phyloP scores from a whole-genome alignment of 305 asterid genomes.

The Fraxinus sp. region DNA sequence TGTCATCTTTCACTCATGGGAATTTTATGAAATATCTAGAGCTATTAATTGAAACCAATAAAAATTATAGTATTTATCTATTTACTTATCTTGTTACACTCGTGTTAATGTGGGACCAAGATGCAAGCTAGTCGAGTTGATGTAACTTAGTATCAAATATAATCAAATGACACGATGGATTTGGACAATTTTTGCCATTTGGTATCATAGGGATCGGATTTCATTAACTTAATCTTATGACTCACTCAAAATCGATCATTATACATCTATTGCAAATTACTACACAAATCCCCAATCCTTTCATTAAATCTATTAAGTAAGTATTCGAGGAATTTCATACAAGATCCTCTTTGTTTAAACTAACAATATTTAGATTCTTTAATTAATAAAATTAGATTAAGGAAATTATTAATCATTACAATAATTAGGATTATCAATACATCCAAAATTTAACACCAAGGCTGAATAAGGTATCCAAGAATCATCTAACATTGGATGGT shows the following conservation, averaged over 20 bases:
- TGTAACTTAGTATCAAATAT: neutral
- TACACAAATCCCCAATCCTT: neutral
- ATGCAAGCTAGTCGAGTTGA: neutral
- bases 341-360: neutral
- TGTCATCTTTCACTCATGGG: neutral
- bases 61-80: neutral
- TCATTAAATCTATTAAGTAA: neutral
- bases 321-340: neutral
- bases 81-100: neutral
- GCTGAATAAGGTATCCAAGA: slow-evolving; percentile 1
- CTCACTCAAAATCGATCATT: slow-evolving; percentile 21
- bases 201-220: slow-evolving; percentile 24
- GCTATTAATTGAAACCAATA: neutral
- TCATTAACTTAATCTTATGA: slow-evolving; percentile 13
- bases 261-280: neutral
- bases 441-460: slow-evolving; percentile 15
- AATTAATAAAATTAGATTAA: no score
- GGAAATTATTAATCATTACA: neutral
- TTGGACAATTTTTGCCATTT: neutral
- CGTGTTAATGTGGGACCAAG: neutral
- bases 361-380: no score
- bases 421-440: slow-evolving; percentile 9
- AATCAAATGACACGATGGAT: neutral
- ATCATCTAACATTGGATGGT: slow-evolving; percentile 26
- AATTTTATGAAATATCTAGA: neutral